phyloP scores from a whole-genome alignment of 1,284 basidiomycete species.

The Heterobasidion irregulare region DNA sequence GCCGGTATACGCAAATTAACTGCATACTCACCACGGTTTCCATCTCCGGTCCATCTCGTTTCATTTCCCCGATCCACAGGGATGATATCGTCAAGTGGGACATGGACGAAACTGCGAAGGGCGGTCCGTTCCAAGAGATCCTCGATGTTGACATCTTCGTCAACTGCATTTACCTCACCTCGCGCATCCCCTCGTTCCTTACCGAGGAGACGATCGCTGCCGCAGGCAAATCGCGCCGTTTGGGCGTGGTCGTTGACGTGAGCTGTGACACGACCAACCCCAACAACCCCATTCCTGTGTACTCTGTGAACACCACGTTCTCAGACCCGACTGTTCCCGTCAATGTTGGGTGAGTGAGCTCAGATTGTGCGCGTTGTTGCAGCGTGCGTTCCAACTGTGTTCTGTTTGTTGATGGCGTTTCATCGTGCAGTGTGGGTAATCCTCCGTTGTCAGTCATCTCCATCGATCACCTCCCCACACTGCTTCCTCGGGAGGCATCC shows the following conservation, averaged over 20 bases:
- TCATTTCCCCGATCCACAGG: slow-evolving; percentile 29
- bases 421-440: slow-evolving; percentile 36
- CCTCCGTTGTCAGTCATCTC: slow-evolving; percentile 82
- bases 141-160: slow-evolving; percentile 97
- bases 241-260: slow-evolving; percentile 92
- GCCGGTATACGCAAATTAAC: background rate
- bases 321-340: slow-evolving; percentile 89
- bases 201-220: slow-evolving; percentile 66
- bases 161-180: slow-evolving; percentile 98
- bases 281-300: slow-evolving; percentile 97
- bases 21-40: background rate
- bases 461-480: slow-evolving; percentile 95
- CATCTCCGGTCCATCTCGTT: background rate
- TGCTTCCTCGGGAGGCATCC: slow-evolving; percentile 92
- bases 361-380: background rate
- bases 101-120: slow-evolving; percentile 93
- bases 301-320: slow-evolving; percentile 94
- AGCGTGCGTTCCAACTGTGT: slow-evolving; percentile 4
- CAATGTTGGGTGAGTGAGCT: slow-evolving; percentile 55
- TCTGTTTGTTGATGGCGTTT: slow-evolving; percentile 1
- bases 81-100: slow-evolving; percentile 98
- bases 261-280: slow-evolving; percentile 99
- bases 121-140: slow-evolving; percentile 95
- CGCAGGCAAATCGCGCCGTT: slow-evolving; percentile 63
- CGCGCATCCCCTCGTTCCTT: slow-evolving; percentile 86